These are phyloP conservation scores for Cladosporium colombiae DNA, from an alignment of 2,329 filamentous ascomycete species.

Conservation along the genomic window DNA sequence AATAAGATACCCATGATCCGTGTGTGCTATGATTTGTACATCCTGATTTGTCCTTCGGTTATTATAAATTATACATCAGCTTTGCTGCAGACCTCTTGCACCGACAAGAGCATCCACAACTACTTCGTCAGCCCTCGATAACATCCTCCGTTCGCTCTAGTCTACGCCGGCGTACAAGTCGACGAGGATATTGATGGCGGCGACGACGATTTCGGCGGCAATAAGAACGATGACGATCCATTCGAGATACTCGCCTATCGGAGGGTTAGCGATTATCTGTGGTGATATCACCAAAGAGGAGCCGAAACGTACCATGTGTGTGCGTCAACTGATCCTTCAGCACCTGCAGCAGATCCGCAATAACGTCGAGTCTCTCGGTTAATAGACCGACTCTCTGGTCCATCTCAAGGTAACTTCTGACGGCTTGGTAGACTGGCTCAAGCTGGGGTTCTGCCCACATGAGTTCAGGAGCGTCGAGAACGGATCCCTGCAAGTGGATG, in stretches of 20 bases:
- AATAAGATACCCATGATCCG: not conserved
- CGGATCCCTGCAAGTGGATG: constrained; percentile 94
- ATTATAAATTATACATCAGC: not conserved
- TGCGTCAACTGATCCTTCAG: constrained; percentile 94
- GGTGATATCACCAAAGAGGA: not conserved
- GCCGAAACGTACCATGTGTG: constrained; percentile 73
- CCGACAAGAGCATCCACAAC: not conserved
- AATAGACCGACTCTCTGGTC: constrained; percentile 88
- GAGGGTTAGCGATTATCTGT: not conserved
- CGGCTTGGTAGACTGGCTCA: constrained; percentile 93
- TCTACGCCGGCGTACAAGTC: constrained; percentile 71
- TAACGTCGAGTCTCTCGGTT: constrained; percentile 88
- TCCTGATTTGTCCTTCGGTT: not conserved
- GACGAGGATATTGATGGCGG: constrained; percentile 87
- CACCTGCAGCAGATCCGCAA: constrained; percentile 88
- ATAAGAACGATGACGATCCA: constrained; percentile 86
- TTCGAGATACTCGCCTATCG: constrained; percentile 49
- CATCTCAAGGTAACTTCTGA: constrained; percentile 95
- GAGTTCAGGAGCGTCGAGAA: constrained; percentile 92
- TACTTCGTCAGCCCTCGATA: not conserved
- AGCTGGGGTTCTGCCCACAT: constrained; percentile 99
- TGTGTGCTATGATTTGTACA: not conserved
- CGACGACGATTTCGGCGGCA: constrained; percentile 87
- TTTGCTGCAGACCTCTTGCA: not conserved
- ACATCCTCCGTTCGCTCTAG: constrained; percentile 12